phyloP scores from a whole-genome alignment of 371 early-diverging fungal species.

The Sanchytrium tribonematis region DNA sequence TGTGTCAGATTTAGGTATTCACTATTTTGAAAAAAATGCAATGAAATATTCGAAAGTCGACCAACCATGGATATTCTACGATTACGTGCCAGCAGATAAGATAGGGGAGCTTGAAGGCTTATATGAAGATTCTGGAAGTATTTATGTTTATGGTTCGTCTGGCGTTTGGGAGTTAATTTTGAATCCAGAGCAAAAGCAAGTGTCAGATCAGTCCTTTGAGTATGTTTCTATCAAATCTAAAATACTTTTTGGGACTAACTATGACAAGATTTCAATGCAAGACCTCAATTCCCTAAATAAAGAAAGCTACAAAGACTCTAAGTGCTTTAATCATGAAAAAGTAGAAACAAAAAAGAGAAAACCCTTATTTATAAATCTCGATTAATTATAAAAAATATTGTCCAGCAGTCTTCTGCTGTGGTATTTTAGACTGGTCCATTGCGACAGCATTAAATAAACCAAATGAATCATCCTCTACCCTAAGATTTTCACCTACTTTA shows the following conservation, averaged over 20 bases:
- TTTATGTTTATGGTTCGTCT: neutral
- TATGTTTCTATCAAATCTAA: neutral
- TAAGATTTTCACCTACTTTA: conserved; percentile 74
- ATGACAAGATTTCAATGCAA: neutral
- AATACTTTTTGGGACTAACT: neutral
- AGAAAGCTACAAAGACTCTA: neutral
- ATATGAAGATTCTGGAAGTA: neutral
- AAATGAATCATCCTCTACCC: conserved; percentile 3
- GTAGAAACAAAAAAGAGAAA: neutral
- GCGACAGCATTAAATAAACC: neutral
- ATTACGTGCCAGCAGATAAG: neutral
- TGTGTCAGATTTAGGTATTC: neutral
- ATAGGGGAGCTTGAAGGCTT: neutral
- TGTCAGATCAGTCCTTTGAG: neutral
- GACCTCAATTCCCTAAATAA: neutral
- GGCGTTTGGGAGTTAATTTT: neutral
- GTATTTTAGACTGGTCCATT: neutral
- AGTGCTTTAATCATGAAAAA: neutral
- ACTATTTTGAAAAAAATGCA: neutral
- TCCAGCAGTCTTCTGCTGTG: neutral
- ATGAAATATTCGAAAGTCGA: neutral
- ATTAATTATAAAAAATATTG: neutral
- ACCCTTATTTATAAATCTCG: neutral
- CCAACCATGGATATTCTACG: neutral
- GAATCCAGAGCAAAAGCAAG: neutral